Conservation (phyloP, 1,284 basidiomycete genomes). For the Ustilago curta region DNA sequence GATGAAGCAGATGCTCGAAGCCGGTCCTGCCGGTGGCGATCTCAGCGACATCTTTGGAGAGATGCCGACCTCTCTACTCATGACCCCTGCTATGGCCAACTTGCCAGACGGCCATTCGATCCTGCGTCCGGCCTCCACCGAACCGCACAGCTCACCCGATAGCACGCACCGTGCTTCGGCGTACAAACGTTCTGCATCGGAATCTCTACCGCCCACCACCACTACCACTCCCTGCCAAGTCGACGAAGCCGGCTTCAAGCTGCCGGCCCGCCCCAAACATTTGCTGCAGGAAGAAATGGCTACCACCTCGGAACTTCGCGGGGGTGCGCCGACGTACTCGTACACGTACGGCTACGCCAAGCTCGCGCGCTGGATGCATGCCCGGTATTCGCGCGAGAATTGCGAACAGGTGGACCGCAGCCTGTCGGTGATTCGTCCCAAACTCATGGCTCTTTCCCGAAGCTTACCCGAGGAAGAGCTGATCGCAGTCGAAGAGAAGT, state of each 20-base stretch:
- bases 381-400: slow-evolving; percentile 29
- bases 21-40: slow-evolving; percentile 32
- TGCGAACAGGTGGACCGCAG: slow-evolving; percentile 42
- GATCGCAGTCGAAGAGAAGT: slow-evolving; percentile 41
- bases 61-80: slow-evolving; percentile 45
- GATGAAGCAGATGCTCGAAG: slow-evolving; percentile 45
- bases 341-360: slow-evolving; percentile 56
- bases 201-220: not conserved
- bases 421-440: slow-evolving; percentile 36
- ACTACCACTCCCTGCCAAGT: slow-evolving; percentile 7
- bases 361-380: slow-evolving; percentile 51
- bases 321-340: slow-evolving; percentile 29
- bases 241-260: slow-evolving; percentile 34
- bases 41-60: slow-evolving; percentile 48
- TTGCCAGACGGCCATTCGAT: slow-evolving; percentile 28
- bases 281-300: slow-evolving; percentile 43
- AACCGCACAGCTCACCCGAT: not conserved
- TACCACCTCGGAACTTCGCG: slow-evolving; percentile 30
- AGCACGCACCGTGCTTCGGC: not conserved
- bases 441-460: slow-evolving; percentile 37
- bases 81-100: slow-evolving; percentile 39
- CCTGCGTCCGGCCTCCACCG: slow-evolving; percentile 24
- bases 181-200: slow-evolving; percentile 16
- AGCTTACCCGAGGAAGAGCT: slow-evolving; percentile 41
- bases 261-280: slow-evolving; percentile 28